Base-by-base conservation (phyloP, 768 basidiomycete genomes). In the Serendipita vermifera region DNA sequence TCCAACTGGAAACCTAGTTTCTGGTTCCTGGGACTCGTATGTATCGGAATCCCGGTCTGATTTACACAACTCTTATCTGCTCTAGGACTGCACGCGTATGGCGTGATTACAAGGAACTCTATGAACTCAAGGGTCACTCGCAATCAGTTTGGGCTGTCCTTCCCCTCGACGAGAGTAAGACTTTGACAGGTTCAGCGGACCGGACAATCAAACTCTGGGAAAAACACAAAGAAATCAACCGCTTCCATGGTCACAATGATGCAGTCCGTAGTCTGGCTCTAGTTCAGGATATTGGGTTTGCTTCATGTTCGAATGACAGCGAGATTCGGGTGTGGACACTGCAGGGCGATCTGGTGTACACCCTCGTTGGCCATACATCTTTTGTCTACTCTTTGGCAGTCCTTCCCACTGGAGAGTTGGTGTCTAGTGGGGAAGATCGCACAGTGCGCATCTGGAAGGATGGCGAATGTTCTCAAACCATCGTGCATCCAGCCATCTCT, bases 1-100 rank as follows among this genome's bases (percentile, higher is more conserved):
- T 7, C 69, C 77, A 6, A 75, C 76, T 46, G 88, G 89, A 14
- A 74, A 78, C 51, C 83, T 98, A 59, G 81, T 96, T 57, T 93
- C 89, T 5, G 96, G 96, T 17, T 94, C 90, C 38, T 99, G 96
- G 96, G 96, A 98, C 71, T 86, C 78, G 94, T 94, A 63, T 69
- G 79, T 70, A 29, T 32, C 54, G 53, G 9, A 29, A 15, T 15
- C 29, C 31, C 54, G 9, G 38, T 5, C 20, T 15, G 15, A 14
- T 48, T 48, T 13, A 35, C 33, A 2, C 43, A 39, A 29, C 51
- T 48, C 48, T 46, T 41, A 20, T 54, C 9, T 29, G 46, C 15
- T 36, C 29, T 64, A 97, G 93, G 66, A 90, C 94, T 1, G 94
- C 91, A 33, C 89, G 90, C 70, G 85, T 99, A 2, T 97, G 92